These are phyloP conservation scores for Aleurites moluccanus DNA, from an alignment of 441 rosid species.

Conservation along the genomic window DNA sequence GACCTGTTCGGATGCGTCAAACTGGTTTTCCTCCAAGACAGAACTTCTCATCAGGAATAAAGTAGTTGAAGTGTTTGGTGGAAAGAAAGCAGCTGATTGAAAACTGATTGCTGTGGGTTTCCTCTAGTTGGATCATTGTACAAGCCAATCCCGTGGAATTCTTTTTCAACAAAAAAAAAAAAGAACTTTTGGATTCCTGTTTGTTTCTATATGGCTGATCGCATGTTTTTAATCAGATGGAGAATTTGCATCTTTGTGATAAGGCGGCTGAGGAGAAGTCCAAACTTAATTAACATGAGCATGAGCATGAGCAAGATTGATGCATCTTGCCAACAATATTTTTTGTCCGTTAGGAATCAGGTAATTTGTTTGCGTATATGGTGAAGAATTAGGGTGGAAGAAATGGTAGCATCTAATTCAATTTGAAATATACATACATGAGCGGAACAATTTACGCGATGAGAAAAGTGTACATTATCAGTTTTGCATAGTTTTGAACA, in stretches of 20 bases:
- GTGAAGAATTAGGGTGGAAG: slow-evolving; percentile 28
- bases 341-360: slow-evolving; percentile 28
- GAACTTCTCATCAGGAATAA: slow-evolving; percentile 48
- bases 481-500: slow-evolving; percentile 42
- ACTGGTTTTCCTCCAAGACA: slow-evolving; percentile 63
- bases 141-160: slow-evolving; percentile 39
- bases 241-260: slow-evolving; percentile 25
- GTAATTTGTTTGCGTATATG: slow-evolving; percentile 48
- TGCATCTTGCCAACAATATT: slow-evolving; percentile 35
- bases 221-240: slow-evolving; percentile 24
- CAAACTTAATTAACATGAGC: slow-evolving; percentile 36
- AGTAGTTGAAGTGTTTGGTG: slow-evolving; percentile 20
- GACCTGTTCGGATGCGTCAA: slow-evolving; percentile 59
- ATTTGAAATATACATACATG: slow-evolving; percentile 31
- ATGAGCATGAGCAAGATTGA: slow-evolving; percentile 36
- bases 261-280: slow-evolving; percentile 38
- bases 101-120: slow-evolving; percentile 26
- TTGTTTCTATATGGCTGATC: slow-evolving; percentile 26
- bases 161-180: slow-evolving; percentile 40
- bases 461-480: slow-evolving; percentile 52
- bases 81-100: slow-evolving; percentile 29
- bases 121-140: slow-evolving; percentile 26
- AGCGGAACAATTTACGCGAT: slow-evolving; percentile 28
- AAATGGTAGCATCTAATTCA: slow-evolving; percentile 24
- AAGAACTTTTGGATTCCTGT: slow-evolving; percentile 25